A percentile compares a stretch with the other conserved stretches of the same genome.
Conservation (phyloP, 2,329 filamentous ascomycete genomes). For the Lizonia empirigonia region DNA sequence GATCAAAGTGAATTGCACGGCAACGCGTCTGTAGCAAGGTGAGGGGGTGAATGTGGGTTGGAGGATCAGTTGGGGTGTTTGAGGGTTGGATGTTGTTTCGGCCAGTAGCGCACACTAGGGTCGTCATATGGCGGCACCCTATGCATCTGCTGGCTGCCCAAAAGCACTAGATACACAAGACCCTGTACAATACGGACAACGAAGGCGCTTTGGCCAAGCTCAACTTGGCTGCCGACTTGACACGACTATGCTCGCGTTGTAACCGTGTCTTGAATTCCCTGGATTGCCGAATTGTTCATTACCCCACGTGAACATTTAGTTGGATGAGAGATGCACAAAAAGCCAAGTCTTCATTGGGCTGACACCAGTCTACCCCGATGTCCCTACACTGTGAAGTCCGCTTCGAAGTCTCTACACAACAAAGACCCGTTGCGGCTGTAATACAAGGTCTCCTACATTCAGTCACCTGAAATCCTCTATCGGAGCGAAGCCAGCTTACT, state of each 20-base stretch:
- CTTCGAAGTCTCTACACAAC: too few species aligned
- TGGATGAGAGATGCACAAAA: conserved; percentile 7
- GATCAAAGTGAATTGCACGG: conserved; percentile 54
- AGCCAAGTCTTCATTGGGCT: conserved; percentile 4
- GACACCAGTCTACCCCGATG: not conserved
- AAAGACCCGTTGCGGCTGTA: too few species aligned
- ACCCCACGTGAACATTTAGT: conserved; percentile 18
- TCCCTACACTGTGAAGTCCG: not conserved
- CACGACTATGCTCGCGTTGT: not conserved
- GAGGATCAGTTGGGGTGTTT: conserved; percentile 29
- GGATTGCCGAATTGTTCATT: not conserved
- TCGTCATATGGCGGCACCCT: conserved; percentile 25
- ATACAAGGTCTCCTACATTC: not conserved
- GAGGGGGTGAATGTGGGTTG: conserved; percentile 18
- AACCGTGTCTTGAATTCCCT: not conserved
- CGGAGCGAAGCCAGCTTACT: not conserved
- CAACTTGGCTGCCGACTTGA: conserved; percentile 11
- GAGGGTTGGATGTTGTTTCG: conserved; percentile 31
- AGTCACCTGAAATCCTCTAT: not conserved
- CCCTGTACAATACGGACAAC: conserved; percentile 6
- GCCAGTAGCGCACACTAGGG: conserved; percentile 33
- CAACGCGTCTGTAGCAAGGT: conserved; percentile 29
- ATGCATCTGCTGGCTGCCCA: conserved; percentile 20
- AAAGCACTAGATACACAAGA: conserved; percentile 10
- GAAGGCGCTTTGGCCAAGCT: conserved; percentile 7